Base-by-base conservation (phyloP, 2,329 filamentous ascomycete genomes). In the Colletotrichum godetiae region DNA sequence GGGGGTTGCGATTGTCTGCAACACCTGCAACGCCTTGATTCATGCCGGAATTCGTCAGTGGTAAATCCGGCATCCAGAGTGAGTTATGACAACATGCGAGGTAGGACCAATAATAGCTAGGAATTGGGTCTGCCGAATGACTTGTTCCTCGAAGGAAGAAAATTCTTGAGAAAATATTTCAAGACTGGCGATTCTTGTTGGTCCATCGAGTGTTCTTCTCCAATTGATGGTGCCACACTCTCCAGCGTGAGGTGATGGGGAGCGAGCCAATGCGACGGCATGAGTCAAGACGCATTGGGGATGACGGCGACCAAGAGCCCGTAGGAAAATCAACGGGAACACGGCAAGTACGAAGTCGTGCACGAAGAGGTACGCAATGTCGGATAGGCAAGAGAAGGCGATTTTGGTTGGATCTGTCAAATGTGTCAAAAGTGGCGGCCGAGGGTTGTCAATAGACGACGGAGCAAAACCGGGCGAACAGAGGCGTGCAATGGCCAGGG, bases 231-330 rank as follows among this genome's bases (percentile, higher is more conserved):
- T 66, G 61, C 67, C 71, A 73, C 67, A 55, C 49, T 52, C 46
- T 61, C 46, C 65, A 65, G 46, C 31, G 12, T 35, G 42, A 52
- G 37, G 33, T 66, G 56, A 61, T 10, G 29, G 56, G 59, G 27
- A 57, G 37, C 35, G 60, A 66, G 57, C 49, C 67, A 71, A 61
- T 71, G 71, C 67, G 67, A 73, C 71, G 49, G 55, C 71, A 73
- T 27, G 71, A 73, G 71, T 73, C 71, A 73, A 73, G 67, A 60
- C 46, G 61, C 60, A 56, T 66, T 62, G 35, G 60, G 61, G 15
- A 70, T 57, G 60, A 61, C 67, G 67, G 69, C 55, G 35, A 55
- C 5, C 52, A 46, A 68, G 27, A 58, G 37, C 33, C 69, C 58
- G 59, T 19, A 22, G 35, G 27, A 33, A 49, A 64, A 58, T 53